Conservation (phyloP, 805 yeast genomes). For the Yamadazyma tumulicola region DNA sequence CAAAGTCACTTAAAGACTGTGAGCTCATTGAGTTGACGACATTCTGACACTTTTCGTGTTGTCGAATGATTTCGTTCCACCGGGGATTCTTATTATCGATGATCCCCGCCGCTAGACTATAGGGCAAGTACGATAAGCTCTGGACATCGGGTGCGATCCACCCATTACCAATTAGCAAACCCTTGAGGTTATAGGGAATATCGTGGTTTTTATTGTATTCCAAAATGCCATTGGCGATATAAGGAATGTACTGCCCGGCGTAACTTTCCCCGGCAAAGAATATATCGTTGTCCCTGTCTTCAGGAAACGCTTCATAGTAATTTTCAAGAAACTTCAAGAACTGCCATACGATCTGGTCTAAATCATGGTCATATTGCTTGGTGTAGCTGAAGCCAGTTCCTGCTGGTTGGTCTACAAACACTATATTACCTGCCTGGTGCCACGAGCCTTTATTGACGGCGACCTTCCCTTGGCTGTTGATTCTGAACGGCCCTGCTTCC, state of each 20-base stretch:
- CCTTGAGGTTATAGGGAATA: constrained; percentile 47
- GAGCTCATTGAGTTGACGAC: constrained; percentile 30
- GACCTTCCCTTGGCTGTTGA: constrained; percentile 43
- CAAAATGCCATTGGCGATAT: constrained; percentile 64
- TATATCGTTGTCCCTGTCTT: constrained; percentile 59
- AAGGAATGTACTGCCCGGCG: constrained; percentile 96
- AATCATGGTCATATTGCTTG: constrained; percentile 50
- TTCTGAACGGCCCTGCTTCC: constrained; percentile 87
- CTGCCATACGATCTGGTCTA: constrained; percentile 56
- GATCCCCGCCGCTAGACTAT: constrained; percentile 55
- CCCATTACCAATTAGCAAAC: constrained; percentile 84
- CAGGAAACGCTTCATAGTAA: constrained; percentile 71
- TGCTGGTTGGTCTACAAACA: constrained; percentile 91
- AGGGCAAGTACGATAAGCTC: constrained; percentile 76
- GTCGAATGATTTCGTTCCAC: constrained; percentile 40
- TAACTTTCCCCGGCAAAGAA: constrained; percentile 92
- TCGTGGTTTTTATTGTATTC: constrained; percentile 34
- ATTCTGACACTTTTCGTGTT: constrained; percentile 62
- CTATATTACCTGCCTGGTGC: constrained; percentile 73
- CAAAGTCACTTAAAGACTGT: constrained; percentile 17
- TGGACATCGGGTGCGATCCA: constrained; percentile 91
- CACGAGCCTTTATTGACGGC: constrained; percentile 71
- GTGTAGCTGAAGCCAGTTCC: constrained; percentile 87
- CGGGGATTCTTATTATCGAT: constrained; percentile 39
- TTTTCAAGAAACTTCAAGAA: constrained; percentile 62